Percentiles rank a stretch among this genome's conserved stretches.
These are phyloP conservation scores for Naegleria fowleri DNA, from an alignment of 208 protist genomes.

Conservation along the genomic window DNA sequence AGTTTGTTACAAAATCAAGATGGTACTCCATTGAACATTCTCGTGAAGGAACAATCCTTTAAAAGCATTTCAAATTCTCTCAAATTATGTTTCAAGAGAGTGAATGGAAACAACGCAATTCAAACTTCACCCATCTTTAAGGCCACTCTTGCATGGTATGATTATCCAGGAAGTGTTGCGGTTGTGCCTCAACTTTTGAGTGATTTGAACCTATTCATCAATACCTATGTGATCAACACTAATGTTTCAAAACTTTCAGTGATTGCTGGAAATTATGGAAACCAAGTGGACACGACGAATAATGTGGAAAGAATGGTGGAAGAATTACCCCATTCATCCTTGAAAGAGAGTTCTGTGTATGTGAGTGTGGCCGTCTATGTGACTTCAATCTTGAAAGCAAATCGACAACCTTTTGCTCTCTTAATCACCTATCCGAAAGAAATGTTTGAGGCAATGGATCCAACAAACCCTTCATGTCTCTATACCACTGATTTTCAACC, in stretches of 20 bases:
- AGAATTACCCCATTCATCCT: too few relatives aligned
- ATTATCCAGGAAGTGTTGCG: slow-evolving; percentile 40
- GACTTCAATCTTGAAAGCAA: not conserved
- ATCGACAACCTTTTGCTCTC: not conserved
- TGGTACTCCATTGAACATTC: not conserved
- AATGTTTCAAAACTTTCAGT: not conserved
- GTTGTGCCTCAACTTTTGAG: slow-evolving; percentile 28
- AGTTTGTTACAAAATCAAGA: not conserved
- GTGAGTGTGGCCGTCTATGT: not conserved
- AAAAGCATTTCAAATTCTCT: not conserved
- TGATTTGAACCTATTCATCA: not conserved
- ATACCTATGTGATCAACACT: not conserved
- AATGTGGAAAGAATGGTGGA: not conserved
- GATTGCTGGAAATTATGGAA: not conserved
- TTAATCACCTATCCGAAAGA: not conserved
- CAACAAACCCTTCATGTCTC: not conserved
- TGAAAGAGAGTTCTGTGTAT: not conserved
- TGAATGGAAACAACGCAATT: too few relatives aligned
- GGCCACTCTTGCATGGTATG: slow-evolving; percentile 72
- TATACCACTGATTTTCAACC: not conserved
- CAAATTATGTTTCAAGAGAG: not conserved
- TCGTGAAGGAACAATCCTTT: not conserved
- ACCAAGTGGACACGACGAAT: not conserved
- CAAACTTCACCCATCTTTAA: slow-evolving; percentile 40
- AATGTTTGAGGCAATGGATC: not conserved